Evolutionary conservation across 2,329 filamentous ascomycete genomes (phyloP), one percentile per base, ranked within the genome.

Genomic region (Penicillium oxalicum): DNA sequence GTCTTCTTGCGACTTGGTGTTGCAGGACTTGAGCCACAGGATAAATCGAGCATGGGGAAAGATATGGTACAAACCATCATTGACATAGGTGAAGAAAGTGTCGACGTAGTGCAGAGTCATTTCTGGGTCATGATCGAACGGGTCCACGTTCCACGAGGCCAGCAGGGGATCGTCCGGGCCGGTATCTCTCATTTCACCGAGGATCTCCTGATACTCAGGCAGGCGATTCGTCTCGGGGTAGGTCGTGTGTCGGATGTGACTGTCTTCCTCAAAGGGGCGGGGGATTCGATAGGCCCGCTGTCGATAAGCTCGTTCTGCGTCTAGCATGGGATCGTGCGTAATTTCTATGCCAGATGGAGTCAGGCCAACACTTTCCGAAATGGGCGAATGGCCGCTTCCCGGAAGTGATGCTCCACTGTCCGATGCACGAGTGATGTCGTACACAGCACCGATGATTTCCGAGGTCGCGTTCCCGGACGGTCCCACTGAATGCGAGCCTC

Each of bases 81-180:
- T 79, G 43, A 79, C 69, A 52, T 79, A 71, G n/a, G 68, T 68
- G 55, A 84, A 82, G 60, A 79, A 83, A n/a, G 74, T 65, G 27
- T 78, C 72, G 13, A 82, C 55, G 32, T 82, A 74, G 42, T 79
- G 73, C 27, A 73, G 62, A 1, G 78, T 77, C 40, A 75, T 60
- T 33, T 73, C 70, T 0, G 76, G 69, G 43, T 82, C 74, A 11
- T 69, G 61, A 35, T 74, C 70, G 56, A 73, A 79, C 2, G 81
- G 81, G 57, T 84, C 81, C 24, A 71, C 65, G 27, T 74, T 69
- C 73, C 73, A 77, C 51, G 72, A 73, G 41, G 51, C 51, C 28
- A 58, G 53, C 6, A 65, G 56, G 9, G 67, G 61, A 47, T 69
- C 63, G 6, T 65, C 56, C 3, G 58, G 48, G 39, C 60, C 59